Conservation (phyloP, 2,329 filamentous ascomycete genomes). For the Cladophialophora yegresii region DNA sequence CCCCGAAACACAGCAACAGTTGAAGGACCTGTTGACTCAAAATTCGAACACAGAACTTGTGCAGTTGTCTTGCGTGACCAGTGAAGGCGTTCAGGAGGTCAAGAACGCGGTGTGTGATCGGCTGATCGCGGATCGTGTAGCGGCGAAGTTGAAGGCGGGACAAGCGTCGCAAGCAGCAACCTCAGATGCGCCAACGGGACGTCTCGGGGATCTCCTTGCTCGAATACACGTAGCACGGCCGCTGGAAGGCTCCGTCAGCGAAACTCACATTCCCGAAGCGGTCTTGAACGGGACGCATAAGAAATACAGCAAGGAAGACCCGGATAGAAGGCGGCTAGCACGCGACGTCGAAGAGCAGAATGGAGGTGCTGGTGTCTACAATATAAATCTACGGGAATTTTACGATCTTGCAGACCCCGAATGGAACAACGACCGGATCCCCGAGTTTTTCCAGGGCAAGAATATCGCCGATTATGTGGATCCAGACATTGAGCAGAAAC, state of each 20-base stretch:
- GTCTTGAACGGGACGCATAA: conserved; percentile 66
- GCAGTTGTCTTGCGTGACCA: conserved; percentile 90
- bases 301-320: conserved; percentile 89
- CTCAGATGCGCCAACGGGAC: conserved; percentile 73
- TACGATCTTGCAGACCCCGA: conserved; percentile 85
- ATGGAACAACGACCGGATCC: conserved; percentile 96
- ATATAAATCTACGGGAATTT: conserved; percentile 84
- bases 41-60: conserved; percentile 88
- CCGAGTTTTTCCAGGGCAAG: conserved; percentile 90
- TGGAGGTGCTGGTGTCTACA: conserved; percentile 94
- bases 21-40: conserved; percentile 74
- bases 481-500: conserved; percentile 91
- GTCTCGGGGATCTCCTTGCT: conserved; percentile 85
- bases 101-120: conserved; percentile 95
- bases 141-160: conserved; percentile 89
- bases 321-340: conserved; percentile 76
- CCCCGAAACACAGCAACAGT: conserved; percentile 70
- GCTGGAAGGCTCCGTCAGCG: conserved; percentile 73
- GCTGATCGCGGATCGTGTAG: conserved; percentile 86
- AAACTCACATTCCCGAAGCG: conserved; percentile 86
- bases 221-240: conserved; percentile 97
- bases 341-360: conserved; percentile 88
- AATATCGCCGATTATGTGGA: conserved; percentile 98
- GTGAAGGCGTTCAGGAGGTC: conserved; percentile 89
- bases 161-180: conserved; percentile 80